phyloP scores from a whole-genome alignment of 805 yeast genomes.

The Lachancea lanzarotensis region DNA sequence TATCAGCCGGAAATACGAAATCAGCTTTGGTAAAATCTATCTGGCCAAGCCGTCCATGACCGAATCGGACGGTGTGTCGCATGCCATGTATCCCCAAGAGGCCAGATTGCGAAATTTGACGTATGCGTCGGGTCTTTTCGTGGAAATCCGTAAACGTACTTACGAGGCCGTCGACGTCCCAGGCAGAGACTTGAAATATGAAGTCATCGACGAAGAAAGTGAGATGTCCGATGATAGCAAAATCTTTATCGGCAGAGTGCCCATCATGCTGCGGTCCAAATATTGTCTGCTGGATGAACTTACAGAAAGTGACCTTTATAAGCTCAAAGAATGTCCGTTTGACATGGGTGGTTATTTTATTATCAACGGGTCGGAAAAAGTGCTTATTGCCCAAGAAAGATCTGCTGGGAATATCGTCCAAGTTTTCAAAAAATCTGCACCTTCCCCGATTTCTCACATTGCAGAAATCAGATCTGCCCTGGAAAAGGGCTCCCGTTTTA shows the following conservation, averaged over 20 bases:
- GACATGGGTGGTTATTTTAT: constrained; percentile 99
- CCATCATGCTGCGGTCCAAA: constrained; percentile 95
- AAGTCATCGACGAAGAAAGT: constrained; percentile 41
- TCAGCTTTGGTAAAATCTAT: constrained; percentile 95
- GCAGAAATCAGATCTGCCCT: constrained; percentile 96
- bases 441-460: constrained; percentile 90
- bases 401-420: constrained; percentile 98
- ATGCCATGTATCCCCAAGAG: constrained; percentile 96
- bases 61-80: constrained; percentile 99
- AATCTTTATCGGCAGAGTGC: constrained; percentile 93
- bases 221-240: constrained; percentile 66
- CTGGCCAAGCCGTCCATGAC: constrained; percentile 97
- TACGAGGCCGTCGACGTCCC: constrained; percentile 74
- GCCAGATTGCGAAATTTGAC: constrained; percentile 95
- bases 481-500: constrained; percentile 94
- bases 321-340: constrained; percentile 95
- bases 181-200: constrained; percentile 54
- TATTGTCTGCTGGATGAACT: constrained; percentile 89
- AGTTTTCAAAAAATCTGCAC: constrained; percentile 95
- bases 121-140: constrained; percentile 91
- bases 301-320: constrained; percentile 88
- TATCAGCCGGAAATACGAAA: constrained; percentile 87
- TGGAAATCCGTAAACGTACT: constrained; percentile 89
- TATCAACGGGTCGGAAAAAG: constrained; percentile 97
- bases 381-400: constrained; percentile 96